Percentiles rank a stretch among this genome's conserved stretches.
phyloP scores from a whole-genome alignment of 768 basidiomycete genomes.

The Lenzites betulinus region DNA sequence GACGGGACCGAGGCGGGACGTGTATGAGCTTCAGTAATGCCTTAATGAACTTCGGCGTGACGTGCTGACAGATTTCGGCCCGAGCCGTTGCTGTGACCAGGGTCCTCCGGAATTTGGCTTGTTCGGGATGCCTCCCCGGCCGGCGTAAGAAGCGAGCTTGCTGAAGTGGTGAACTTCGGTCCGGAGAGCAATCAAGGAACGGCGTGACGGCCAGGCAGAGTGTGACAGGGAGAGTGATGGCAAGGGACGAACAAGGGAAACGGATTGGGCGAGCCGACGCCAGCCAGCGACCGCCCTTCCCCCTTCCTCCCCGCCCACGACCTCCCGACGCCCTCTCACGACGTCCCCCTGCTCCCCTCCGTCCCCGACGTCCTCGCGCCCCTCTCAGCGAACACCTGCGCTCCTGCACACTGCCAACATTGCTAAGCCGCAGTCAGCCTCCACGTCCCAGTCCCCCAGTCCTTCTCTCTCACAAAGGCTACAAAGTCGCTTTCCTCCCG shows the following conservation, averaged over 20 bases:
- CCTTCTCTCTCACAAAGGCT: constrained; percentile 1
- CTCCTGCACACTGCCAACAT: neutral
- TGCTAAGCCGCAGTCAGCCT: neutral
- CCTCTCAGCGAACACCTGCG: neutral
- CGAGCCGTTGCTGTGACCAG: neutral
- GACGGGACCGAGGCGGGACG: constrained; percentile 6
- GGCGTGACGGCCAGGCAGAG: neutral
- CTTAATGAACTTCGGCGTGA: neutral
- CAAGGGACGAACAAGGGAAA: constrained; percentile 12
- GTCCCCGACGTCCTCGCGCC: neutral
- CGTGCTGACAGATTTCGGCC: constrained; percentile 12
- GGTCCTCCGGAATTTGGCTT: neutral
- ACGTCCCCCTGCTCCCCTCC: neutral
- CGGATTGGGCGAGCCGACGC: constrained; percentile 22
- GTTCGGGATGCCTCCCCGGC: no score
- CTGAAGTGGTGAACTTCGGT: no score
- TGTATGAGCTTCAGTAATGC: constrained; percentile 6
- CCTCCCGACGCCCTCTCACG: constrained; percentile 10
- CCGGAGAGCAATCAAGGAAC: neutral
- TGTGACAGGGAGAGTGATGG: constrained; percentile 8
- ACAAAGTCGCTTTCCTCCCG: constrained; percentile 13
- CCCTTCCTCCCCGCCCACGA: constrained; percentile 9
- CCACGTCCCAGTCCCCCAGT: neutral
- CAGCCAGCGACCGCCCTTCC: constrained; percentile 15
- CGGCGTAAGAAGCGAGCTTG: no score